phyloP scores from a whole-genome alignment of 331 rosid genomes.

The Spiraea crenata region DNA sequence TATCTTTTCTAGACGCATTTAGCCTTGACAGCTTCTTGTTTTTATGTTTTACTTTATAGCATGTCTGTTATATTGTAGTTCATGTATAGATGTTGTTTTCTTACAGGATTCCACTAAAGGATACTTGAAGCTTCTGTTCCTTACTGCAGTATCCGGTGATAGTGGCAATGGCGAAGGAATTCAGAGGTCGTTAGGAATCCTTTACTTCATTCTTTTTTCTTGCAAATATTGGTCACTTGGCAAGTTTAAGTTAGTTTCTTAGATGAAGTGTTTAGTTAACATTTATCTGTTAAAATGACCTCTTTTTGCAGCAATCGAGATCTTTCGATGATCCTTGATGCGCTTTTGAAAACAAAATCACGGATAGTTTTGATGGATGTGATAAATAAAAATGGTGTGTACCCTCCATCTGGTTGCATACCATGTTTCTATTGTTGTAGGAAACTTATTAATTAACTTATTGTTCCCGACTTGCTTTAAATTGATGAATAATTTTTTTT shows the following conservation, averaged over 20 bases:
- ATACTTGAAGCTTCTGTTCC: constrained; percentile 90
- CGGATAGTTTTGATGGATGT: constrained; percentile 81
- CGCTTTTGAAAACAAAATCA: constrained; percentile 91
- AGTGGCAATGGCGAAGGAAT: constrained; percentile 84
- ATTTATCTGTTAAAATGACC: background rate
- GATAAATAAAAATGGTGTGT: constrained; percentile 80
- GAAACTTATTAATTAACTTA: background rate
- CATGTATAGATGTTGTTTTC: constrained; percentile 15
- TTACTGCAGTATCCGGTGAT: constrained; percentile 89
- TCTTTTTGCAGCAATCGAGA: constrained; percentile 77
- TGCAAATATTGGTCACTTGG: background rate
- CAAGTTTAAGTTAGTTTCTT: background rate
- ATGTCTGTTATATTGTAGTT: background rate
- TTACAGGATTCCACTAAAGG: constrained; percentile 91
- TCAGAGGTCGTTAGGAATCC: constrained; percentile 59
- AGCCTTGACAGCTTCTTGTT: background rate
- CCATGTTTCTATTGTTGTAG: background rate
- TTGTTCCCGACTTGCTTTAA: constrained; percentile 15
- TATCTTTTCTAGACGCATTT: background rate
- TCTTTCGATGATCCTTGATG: constrained; percentile 98
- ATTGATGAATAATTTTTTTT: constrained; percentile 24
- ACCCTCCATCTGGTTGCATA: constrained; percentile 12
- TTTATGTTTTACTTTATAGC: background rate
- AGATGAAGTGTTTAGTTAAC: constrained; percentile 2
- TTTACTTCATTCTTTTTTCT: constrained; percentile 12